phyloP scores from a whole-genome alignment of 2,329 filamentous ascomycete species.

The Volutella citrinella region DNA sequence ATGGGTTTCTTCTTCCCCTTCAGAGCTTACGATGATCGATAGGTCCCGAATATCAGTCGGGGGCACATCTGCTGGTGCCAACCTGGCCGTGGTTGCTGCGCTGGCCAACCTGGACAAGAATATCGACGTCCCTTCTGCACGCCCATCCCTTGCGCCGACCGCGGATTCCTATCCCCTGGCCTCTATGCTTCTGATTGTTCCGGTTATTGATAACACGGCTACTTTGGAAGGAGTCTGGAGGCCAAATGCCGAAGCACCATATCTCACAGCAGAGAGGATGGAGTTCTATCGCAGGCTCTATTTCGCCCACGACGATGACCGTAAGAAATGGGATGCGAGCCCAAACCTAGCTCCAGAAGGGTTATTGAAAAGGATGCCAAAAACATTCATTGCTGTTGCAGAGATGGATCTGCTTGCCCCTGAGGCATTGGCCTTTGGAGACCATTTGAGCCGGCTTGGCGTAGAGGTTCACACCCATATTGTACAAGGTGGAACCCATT shows the following conservation, averaged over 20 bases:
- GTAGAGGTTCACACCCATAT: slow-evolving; percentile 16
- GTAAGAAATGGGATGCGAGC: slow-evolving; percentile 28
- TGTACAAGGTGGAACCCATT: slow-evolving; percentile 22
- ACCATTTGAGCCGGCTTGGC: slow-evolving; percentile 20
- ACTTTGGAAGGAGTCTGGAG: slow-evolving; percentile 23
- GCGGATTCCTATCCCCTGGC: slow-evolving; percentile 5
- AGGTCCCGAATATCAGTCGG: slow-evolving; percentile 25
- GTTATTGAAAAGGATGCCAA: slow-evolving; percentile 25
- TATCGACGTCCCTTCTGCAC: slow-evolving; percentile 14
- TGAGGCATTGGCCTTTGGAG: slow-evolving; percentile 27
- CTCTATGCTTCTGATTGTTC: slow-evolving; percentile 25
- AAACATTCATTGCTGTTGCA: slow-evolving; percentile 29
- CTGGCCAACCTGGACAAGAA: slow-evolving; percentile 16
- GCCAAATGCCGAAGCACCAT: slow-evolving; percentile 27
- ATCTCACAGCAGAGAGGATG: slow-evolving; percentile 32
- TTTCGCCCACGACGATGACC: slow-evolving; percentile 22
- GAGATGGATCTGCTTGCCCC: slow-evolving; percentile 32
- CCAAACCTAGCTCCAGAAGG: slow-evolving; percentile 26
- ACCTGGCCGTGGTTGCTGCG: slow-evolving; percentile 21
- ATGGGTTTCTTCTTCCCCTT: slow-evolving; percentile 23
- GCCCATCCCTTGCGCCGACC: slow-evolving; percentile 11
- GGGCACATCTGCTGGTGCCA: slow-evolving; percentile 29
- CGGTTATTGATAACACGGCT: slow-evolving; percentile 34
- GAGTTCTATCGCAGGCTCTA: slow-evolving; percentile 36
- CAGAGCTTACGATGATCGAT: slow-evolving; percentile 23